These are phyloP conservation scores for Barnettozyma wickerhamii DNA, from an alignment of 805 yeast genomes.

Conservation along the genomic window DNA sequence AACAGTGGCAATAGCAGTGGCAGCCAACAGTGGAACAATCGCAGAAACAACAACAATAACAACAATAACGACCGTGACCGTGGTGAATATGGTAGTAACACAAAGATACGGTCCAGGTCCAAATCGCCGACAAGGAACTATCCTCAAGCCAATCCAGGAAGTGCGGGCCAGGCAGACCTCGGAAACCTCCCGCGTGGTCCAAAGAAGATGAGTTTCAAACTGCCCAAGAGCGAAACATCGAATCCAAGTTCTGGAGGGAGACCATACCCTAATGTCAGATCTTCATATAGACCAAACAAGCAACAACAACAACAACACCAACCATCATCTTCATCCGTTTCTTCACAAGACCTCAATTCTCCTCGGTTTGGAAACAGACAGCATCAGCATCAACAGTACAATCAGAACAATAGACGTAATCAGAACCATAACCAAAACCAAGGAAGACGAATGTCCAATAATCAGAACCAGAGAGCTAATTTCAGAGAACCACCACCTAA, in stretches of 20 bases:
- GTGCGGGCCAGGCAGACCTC: constrained; percentile 2
- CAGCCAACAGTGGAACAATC: neutral
- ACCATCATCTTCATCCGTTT: neutral
- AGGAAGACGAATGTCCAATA: no score
- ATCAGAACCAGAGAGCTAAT: neutral
- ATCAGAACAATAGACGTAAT: neutral
- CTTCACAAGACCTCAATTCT: neutral
- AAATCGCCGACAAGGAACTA: constrained; percentile 3
- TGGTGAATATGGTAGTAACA: no score
- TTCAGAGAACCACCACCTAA: neutral
- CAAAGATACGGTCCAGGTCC: constrained; percentile 2
- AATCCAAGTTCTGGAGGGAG: neutral
- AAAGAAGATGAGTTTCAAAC: constrained; percentile 17
- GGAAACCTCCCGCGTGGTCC: constrained; percentile 16
- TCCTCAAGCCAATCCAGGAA: neutral
- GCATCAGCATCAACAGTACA: no score
- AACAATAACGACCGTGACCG: neutral
- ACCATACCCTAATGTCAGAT: constrained; percentile 4
- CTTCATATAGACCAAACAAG: constrained; percentile 5
- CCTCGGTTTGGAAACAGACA: no score
- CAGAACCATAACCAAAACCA: neutral
- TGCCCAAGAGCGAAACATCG: constrained; percentile 11
- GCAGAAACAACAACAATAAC: neutral
- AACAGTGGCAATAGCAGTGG: neutral
- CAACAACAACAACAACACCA: neutral